Conservation (phyloP, 495 filamentous ascomycete genomes). For the Bombardia bombarda region DNA sequence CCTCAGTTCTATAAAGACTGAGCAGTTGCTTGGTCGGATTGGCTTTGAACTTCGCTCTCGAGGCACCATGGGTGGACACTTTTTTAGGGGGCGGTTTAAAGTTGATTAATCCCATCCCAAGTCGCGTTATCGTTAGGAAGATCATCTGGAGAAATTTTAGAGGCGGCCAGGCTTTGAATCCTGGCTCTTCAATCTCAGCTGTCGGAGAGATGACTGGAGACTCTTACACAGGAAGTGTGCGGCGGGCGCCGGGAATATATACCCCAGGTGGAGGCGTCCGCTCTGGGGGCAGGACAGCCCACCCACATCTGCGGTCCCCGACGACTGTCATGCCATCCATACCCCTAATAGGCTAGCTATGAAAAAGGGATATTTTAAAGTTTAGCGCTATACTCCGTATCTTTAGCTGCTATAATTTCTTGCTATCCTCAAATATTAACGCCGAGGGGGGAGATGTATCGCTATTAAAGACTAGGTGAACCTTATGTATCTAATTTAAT, state of each 20-base stretch:
- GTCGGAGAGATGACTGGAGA: constrained; percentile 1
- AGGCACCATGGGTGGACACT: background rate
- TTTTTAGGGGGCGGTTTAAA: constrained; percentile 4
- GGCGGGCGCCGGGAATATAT: background rate
- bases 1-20: constrained; percentile 1
- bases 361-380: too few relatives aligned
- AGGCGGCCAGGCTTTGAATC: background rate
- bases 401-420: too few relatives aligned
- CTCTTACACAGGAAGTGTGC: background rate
- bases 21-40: constrained; percentile 2
- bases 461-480: too few relatives aligned
- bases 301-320: background rate
- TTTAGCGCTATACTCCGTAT: too few relatives aligned
- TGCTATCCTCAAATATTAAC: too few relatives aligned
- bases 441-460: too few relatives aligned
- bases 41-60: constrained; percentile 1
- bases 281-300: background rate
- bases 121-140: background rate
- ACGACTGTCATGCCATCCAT: too few relatives aligned
- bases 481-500: too few relatives aligned
- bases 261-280: background rate
- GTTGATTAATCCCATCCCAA: constrained; percentile 1
- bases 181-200: constrained; percentile 1
- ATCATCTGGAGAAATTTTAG: background rate
- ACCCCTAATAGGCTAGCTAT: too few relatives aligned